Evolutionary conservation across 768 basidiomycete genomes (phyloP), one percentile per base, ranked within the genome.

Genomic region (Lactarius hengduanensis): DNA sequence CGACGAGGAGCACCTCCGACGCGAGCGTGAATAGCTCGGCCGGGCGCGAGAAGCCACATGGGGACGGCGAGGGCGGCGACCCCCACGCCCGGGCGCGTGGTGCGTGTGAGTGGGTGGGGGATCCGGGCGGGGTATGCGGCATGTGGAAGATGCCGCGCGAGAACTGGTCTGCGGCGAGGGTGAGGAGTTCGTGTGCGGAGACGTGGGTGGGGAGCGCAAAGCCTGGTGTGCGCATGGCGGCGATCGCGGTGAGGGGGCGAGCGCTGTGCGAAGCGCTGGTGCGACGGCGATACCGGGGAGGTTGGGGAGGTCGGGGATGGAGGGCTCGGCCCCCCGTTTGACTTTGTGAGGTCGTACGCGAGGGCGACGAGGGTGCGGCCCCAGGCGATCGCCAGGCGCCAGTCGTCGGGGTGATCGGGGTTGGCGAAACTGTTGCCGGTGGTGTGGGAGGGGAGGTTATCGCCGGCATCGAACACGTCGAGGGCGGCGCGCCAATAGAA

Each of bases 401-500:
- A 90, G 74, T 89, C 86, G 71, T 87, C 85, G 8, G 78, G 64
- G n/a, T 50, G 58, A 55, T 57, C 61, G 10, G 41, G 10, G 30
- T 36, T 34, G 4, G 45, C 3, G 9, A 56, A 8, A 22, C 50
- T 22, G 43, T n/a, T 20, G 41, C 69, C 65, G 32, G 64, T 68
- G 18, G 71, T 70, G 40, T 80, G 80, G 41, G 80, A 79, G 0
- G 86, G 86, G 8, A 87, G 76, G 69, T 80, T 84, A 71, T 89
- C 87, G 54, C 87, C 87, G 8, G 83, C 84, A 75, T 89, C 86
- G 70, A 90, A 87, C 8, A 87, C 85, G 71, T 89, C 87, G 61
- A 91, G 78, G 1, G 88, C 86, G n/a, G 84, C 81, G 43, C 87
- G 80, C 84, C 86, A 90, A 73, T 88, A 89, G 0, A 82, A 79